Base-by-base conservation (phyloP, 306 rosid species). In the Cucumis cinereus region DNA sequence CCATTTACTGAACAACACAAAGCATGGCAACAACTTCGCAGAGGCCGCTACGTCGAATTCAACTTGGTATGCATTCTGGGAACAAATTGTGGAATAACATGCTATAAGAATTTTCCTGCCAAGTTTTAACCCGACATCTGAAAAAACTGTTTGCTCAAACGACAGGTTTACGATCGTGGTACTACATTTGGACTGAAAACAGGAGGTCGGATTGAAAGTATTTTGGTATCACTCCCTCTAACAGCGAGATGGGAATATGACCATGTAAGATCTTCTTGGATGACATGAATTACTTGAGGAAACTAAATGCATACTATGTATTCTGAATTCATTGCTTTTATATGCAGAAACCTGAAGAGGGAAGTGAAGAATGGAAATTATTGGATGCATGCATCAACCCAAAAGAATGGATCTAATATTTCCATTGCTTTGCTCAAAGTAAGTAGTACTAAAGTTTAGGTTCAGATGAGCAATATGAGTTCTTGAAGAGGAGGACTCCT, bases 171-270 rank as follows among this genome's bases (percentile, higher is more conserved):
- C 77, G 98, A 94, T 75, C 92, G 97, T 17, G 98, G 98, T 52
- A 94, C 98, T 57, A 94, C 98, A 55, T 94, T 94, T 83, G 98
- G 98, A 69, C 85, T 91, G n/a, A 91, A 91, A 89, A 94, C 98
- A 0, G 98, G 98, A 75, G 98, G 97, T 62, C 89, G 98, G 78
- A 94, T 94, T 33, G 98, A 94, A 87, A 94, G 98, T 86, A 94
- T 94, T 83, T 97, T 94, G 76, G 98, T 94, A 66, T 91, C 98
- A 79, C 96, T 94, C 71, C 98, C 97, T n/a, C 88, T 89, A 69
- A 87, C 93, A 80, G 88, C 98, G 59, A 94, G 97, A 36, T 94
- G 98, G 98, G 97, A 90, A 82, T 94, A 94, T 43, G 96, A 90
- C 84, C 98, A 90, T 66, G 97, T 94, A 89, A 82, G 95, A 52